Percentiles rank a stretch among this genome's conserved stretches.
Conservation (phyloP, 2,329 filamentous ascomycete genomes). For the Nothopassalora personata region DNA sequence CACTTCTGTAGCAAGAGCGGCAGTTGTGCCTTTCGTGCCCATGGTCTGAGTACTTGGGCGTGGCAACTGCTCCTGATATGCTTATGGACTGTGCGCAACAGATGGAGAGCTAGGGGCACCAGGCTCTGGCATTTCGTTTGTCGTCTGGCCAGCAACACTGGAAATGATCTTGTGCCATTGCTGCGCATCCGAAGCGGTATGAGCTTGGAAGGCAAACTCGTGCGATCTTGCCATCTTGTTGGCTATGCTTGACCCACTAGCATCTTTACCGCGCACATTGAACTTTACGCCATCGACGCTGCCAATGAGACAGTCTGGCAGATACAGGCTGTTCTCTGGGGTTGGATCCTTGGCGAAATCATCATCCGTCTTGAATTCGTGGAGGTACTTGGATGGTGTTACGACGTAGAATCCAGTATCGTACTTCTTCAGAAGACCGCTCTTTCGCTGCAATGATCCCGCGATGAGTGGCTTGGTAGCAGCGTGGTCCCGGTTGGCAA, state of each 20-base stretch:
- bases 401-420: constrained; percentile 83
- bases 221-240: constrained; percentile 74
- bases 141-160: constrained; percentile 50
- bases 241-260: constrained; percentile 67
- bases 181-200: constrained; percentile 70
- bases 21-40: neutral
- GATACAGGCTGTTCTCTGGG: constrained; percentile 83
- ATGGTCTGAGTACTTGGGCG: neutral
- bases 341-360: constrained; percentile 64
- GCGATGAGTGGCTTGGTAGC: constrained; percentile 80
- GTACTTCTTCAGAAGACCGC: constrained; percentile 77
- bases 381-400: constrained; percentile 79
- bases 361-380: constrained; percentile 95
- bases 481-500: constrained; percentile 82
- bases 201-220: constrained; percentile 83
- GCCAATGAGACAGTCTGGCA: constrained; percentile 82
- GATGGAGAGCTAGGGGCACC: constrained; percentile 34
- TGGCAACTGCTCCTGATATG: neutral
- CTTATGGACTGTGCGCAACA: constrained; percentile 2
- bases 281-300: constrained; percentile 73
- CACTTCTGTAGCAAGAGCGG: neutral
- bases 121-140: constrained; percentile 37
- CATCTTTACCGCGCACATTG: constrained; percentile 91
- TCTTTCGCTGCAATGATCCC: constrained; percentile 84
- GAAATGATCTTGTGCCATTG: constrained; percentile 78